Conservation (phyloP, 2,329 filamentous ascomycete species). For the Sarocladium oryzae region DNA sequence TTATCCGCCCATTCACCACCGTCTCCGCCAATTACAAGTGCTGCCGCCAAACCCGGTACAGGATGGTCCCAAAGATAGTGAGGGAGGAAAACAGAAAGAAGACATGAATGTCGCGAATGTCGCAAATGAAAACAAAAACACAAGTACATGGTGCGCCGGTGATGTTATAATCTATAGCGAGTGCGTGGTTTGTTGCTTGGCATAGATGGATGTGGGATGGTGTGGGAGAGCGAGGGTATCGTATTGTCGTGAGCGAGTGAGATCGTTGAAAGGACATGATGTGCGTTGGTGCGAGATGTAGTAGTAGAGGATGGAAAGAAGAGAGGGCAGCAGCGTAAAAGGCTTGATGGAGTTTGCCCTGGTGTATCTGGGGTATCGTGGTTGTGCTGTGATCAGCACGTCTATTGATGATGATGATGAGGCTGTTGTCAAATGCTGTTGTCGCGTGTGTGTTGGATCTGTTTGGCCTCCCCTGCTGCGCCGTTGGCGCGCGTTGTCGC, state of each 20-base stretch:
- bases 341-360: neutral
- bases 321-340: neutral
- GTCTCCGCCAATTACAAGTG: too few species aligned
- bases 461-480: too few species aligned
- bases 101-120: too few species aligned
- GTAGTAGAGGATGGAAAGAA: neutral
- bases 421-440: neutral
- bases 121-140: too few species aligned
- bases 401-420: conserved; percentile 3
- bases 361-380: neutral
- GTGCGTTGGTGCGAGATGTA: neutral
- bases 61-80: too few species aligned
- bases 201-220: neutral
- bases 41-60: too few species aligned
- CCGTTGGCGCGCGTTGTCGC: too few species aligned
- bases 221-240: conserved; percentile 7
- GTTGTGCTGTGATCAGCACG: neutral
- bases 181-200: neutral
- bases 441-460: neutral
- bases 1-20: too few species aligned
- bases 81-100: too few species aligned
- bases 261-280: neutral
- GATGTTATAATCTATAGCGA: too few species aligned
- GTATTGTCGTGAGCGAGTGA: conserved; percentile 6
- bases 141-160: too few species aligned